Conservation (phyloP, 306 rosid genomes). For the Citrullus mucosospermus region DNA sequence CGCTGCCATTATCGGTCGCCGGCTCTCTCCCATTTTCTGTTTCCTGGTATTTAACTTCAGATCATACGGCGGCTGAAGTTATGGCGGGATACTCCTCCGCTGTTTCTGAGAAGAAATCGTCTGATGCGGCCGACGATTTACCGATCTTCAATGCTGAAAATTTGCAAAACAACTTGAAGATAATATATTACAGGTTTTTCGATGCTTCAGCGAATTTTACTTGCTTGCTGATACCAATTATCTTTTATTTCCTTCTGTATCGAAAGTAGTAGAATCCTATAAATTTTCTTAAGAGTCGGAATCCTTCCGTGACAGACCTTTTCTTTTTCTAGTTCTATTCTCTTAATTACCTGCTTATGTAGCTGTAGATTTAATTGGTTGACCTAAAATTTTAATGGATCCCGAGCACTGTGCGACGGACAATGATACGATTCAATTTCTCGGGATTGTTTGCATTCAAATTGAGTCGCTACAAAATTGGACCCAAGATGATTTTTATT, state of each 20-base stretch:
- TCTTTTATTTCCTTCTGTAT: not conserved
- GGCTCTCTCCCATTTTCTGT: not conserved
- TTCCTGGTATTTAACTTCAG: conserved; percentile 10
- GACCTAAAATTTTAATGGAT: not conserved
- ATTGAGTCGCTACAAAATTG: not conserved
- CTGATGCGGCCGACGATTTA: conserved; percentile 38
- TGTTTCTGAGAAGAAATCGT: conserved; percentile 53
- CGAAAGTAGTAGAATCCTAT: not conserved
- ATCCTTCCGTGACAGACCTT: not conserved
- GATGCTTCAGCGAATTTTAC: not conserved
- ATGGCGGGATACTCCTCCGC: conserved; percentile 57
- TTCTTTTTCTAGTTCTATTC: not conserved
- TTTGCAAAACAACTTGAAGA: conserved; percentile 80
- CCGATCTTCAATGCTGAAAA: conserved; percentile 74
- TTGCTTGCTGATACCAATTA: not conserved
- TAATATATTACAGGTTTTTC: conserved; percentile 77
- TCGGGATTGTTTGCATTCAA: not conserved
- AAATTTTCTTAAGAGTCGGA: not conserved
- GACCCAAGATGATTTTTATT: not conserved
- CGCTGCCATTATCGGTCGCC: too few species aligned
- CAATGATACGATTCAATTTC: too few species aligned
- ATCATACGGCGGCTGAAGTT: conserved; percentile 13
- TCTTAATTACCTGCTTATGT: not conserved
- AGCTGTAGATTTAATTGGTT: not conserved
- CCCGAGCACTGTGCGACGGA: not conserved